phyloP scores from a whole-genome alignment of 73 alveolate species.

The Stentor roeselii region DNA sequence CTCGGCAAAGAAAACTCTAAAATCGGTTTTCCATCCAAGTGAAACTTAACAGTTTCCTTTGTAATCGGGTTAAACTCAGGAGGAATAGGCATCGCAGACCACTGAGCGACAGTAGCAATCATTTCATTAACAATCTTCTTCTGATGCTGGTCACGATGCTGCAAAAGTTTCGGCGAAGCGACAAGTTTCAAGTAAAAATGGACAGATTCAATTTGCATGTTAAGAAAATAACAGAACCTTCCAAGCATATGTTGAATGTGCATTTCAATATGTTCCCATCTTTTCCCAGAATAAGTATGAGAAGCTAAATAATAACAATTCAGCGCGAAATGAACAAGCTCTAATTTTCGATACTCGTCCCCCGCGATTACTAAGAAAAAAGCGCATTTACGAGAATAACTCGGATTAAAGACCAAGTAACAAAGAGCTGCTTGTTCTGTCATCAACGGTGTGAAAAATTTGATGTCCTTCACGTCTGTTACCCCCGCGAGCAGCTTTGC shows the following conservation, averaged over 20 bases:
- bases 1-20: constrained; percentile 1
- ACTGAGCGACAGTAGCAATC: background rate
- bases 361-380: constrained; percentile 19
- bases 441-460: background rate
- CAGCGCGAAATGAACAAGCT: background rate
- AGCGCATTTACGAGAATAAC: constrained; percentile 4
- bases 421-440: constrained; percentile 13
- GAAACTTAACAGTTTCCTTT: background rate
- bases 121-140: constrained; percentile 8
- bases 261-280: constrained; percentile 3
- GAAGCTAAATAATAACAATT: constrained; percentile 18
- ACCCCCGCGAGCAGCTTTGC: background rate
- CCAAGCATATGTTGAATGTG: constrained; percentile 25
- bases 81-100: constrained; percentile 17
- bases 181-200: background rate
- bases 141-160: constrained; percentile 14
- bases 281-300: background rate
- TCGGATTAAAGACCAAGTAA: background rate
- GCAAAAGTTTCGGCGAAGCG: background rate
- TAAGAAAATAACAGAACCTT: background rate
- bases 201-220: constrained; percentile 7
- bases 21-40: constrained; percentile 9
- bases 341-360: constrained; percentile 4
- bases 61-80: constrained; percentile 4
- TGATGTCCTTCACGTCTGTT: background rate